A percentile compares a stretch with the other conserved stretches of the same genome.
Evolutionary conservation across 208 protist species (phyloP).

Genomic region (Herpetomonas muscarum): DNA sequence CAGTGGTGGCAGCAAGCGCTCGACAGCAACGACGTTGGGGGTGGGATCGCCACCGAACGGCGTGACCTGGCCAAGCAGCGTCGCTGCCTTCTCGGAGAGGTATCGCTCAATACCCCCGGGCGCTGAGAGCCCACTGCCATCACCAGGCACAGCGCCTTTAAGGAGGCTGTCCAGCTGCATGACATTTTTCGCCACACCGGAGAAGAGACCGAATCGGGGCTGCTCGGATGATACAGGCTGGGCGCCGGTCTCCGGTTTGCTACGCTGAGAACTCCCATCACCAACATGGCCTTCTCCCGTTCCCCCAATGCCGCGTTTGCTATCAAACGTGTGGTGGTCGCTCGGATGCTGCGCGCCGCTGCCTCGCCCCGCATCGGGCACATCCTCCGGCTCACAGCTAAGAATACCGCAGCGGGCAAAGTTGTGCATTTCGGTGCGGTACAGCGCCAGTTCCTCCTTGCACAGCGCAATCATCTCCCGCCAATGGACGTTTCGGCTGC

Average conservation of each 20-base stretch:
- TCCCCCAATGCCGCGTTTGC: too few relatives aligned
- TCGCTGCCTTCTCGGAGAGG: not conserved
- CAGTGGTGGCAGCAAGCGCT: not conserved
- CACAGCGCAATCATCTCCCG: conserved; percentile 58
- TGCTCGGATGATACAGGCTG: too few relatives aligned
- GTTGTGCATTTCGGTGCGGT: conserved; percentile 56
- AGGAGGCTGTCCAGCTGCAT: not conserved
- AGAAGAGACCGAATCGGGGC: conserved; percentile 27
- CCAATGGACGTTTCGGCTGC: conserved; percentile 24
- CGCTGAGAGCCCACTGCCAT: not conserved
- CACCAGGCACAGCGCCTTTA: not conserved
- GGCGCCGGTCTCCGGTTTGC: too few relatives aligned
- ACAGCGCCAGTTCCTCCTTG: conserved; percentile 78
- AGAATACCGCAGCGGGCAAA: conserved; percentile 49
- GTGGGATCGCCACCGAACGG: too few relatives aligned
- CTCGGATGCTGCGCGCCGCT: not conserved
- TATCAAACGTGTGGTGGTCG: too few relatives aligned
- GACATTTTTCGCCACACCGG: conserved; percentile 10
- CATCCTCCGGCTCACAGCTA: conserved; percentile 17
- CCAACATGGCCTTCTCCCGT: too few relatives aligned
- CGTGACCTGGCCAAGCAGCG: too few relatives aligned
- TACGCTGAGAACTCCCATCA: too few relatives aligned
- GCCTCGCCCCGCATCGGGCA: not conserved
- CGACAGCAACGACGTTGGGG: not conserved
- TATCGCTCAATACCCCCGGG: not conserved